These are phyloP conservation scores for Chrysoporthe deuterocubensis DNA, from an alignment of 2,329 filamentous ascomycete species.

Conservation along the genomic window DNA sequence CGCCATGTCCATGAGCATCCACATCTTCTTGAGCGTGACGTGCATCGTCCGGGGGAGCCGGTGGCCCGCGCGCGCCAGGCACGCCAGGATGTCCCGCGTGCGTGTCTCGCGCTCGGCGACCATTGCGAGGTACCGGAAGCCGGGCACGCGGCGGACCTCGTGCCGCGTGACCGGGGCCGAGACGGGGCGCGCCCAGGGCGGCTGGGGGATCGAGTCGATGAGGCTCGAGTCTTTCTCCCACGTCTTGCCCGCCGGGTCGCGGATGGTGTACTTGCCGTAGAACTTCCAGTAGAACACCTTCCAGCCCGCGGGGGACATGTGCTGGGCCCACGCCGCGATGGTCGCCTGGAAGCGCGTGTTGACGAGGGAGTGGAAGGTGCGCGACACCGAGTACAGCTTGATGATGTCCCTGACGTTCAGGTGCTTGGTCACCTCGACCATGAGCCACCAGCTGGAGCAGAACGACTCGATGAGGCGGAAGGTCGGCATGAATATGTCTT, in stretches of 20 bases:
- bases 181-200: constrained; percentile 19
- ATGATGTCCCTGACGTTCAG: constrained; percentile 62
- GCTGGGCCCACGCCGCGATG: constrained; percentile 57
- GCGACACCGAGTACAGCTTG: constrained; percentile 67
- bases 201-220: constrained; percentile 17
- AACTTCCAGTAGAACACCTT: constrained; percentile 64
- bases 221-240: constrained; percentile 32
- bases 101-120: constrained; percentile 61
- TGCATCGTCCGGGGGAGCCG: constrained; percentile 55
- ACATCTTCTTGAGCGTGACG: constrained; percentile 64
- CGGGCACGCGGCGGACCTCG: constrained; percentile 58
- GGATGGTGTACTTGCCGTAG: constrained; percentile 61
- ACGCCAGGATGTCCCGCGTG: constrained; percentile 65
- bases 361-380: constrained; percentile 63
- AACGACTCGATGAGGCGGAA: constrained; percentile 51
- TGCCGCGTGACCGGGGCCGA: constrained; percentile 28
- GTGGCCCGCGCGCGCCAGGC: constrained; percentile 62
- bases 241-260: constrained; percentile 57
- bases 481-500: constrained; percentile 10
- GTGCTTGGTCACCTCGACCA: constrained; percentile 57
- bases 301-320: constrained; percentile 59
- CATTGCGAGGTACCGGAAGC: constrained; percentile 71
- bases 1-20: constrained; percentile 72
- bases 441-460: constrained; percentile 53
- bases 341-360: constrained; percentile 63